These are phyloP conservation scores for Termitomyces sp. DNA, from an alignment of 768 basidiomycete species.

Conservation along the genomic window DNA sequence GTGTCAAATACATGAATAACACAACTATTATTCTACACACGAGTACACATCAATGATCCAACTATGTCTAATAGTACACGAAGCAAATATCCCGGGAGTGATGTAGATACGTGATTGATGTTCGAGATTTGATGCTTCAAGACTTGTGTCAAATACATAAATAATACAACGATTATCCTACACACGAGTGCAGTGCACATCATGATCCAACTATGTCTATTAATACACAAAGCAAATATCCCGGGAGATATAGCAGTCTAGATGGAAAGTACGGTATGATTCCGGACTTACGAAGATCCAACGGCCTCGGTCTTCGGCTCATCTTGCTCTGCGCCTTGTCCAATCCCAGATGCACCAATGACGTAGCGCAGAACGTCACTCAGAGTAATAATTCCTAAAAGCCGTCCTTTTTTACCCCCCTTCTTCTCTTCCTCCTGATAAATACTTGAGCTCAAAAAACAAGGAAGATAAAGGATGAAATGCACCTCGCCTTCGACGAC, in stretches of 20 bases:
- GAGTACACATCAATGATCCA: neutral
- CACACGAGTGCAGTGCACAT: neutral
- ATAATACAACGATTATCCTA: constrained; percentile 9
- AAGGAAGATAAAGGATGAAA: constrained; percentile 1
- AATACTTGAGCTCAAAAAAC: neutral
- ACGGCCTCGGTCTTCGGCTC: constrained; percentile 9
- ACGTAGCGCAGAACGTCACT: constrained; percentile 85
- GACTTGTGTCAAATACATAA: neutral
- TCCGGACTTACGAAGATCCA: constrained; percentile 3
- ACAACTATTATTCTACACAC: constrained; percentile 6
- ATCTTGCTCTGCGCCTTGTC: constrained; percentile 33
- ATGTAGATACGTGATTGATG: no score
- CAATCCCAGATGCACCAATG: constrained; percentile 58
- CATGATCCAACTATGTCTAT: constrained; percentile 4
- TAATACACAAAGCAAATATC: constrained; percentile 12
- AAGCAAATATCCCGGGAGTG: constrained; percentile 6
- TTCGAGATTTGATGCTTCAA: neutral
- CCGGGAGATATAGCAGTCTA: constrained; percentile 7
- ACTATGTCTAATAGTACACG: constrained; percentile 10
- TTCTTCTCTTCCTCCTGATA: constrained; percentile 70
- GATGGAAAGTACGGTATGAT: neutral
- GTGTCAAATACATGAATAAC: neutral
- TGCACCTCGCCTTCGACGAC: constrained; percentile 89
- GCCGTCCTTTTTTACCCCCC: constrained; percentile 77
- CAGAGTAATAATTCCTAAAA: constrained; percentile 83